Percentiles rank a stretch among this genome's conserved stretches.
Evolutionary conservation across 1,284 basidiomycete species (phyloP).

Genomic region (Irpex sp.): DNA sequence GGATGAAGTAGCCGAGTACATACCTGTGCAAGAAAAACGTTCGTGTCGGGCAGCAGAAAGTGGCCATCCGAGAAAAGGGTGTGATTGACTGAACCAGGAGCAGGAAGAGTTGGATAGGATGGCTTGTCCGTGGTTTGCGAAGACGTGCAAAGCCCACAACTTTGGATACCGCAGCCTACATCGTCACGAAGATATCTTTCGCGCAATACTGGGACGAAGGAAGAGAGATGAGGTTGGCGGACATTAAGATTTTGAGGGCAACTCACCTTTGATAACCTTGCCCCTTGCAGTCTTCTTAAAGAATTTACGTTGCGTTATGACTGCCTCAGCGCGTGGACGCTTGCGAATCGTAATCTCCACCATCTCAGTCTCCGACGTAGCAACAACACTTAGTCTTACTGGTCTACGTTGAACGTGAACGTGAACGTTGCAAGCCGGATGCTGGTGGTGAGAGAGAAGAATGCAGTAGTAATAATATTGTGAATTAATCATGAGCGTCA

Average conservation of each 20-base stretch:
- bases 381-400: too few species aligned
- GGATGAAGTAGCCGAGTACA: constrained; percentile 13
- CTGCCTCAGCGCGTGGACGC: constrained; percentile 65
- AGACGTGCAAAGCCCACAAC: constrained; percentile 56
- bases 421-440: too few species aligned
- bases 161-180: constrained; percentile 82
- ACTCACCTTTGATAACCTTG: constrained; percentile 86
- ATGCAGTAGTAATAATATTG: too few species aligned
- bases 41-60: constrained; percentile 92
- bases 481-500: too few species aligned
- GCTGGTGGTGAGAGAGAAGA: too few species aligned
- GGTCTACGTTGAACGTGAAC: too few species aligned
- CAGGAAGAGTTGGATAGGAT: constrained; percentile 27
- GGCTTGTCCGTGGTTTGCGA: constrained; percentile 27
- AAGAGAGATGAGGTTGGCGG: not conserved
- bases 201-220: constrained; percentile 60
- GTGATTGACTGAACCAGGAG: constrained; percentile 42
- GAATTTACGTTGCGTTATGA: constrained; percentile 81
- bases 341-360: constrained; percentile 76
- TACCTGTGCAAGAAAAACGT: constrained; percentile 90
- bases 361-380: constrained; percentile 24
- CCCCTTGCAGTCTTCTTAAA: constrained; percentile 93
- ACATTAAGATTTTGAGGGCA: constrained; percentile 3
- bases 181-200: constrained; percentile 94
- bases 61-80: constrained; percentile 60